Evolutionary conservation across 2,329 filamentous ascomycete genomes (phyloP).

Genomic region (Didymella pinodella): DNA sequence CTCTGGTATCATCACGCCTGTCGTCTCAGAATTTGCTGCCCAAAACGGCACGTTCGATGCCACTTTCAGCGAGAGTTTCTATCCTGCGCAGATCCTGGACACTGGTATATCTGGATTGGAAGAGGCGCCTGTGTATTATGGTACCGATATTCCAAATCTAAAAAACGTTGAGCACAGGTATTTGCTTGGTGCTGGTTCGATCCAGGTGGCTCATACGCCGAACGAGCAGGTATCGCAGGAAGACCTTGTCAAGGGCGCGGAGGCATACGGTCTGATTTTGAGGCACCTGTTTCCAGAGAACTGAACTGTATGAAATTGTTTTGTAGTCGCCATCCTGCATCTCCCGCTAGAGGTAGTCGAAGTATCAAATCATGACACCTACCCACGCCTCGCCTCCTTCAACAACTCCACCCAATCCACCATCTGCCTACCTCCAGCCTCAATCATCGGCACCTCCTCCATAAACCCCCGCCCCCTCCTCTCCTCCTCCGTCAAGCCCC

Average conservation of each 20-base stretch:
- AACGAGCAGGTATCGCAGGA: constrained; percentile 33
- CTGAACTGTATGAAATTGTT: not conserved
- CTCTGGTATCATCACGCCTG: constrained; percentile 26
- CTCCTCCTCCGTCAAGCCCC: constrained; percentile 24
- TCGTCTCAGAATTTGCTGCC: constrained; percentile 25
- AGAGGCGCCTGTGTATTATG: constrained; percentile 36
- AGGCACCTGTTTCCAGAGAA: constrained; percentile 25
- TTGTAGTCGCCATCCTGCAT: not conserved
- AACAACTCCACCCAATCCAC: constrained; percentile 37
- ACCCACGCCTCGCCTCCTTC: constrained; percentile 27
- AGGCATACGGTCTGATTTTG: constrained; percentile 36
- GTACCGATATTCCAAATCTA: constrained; percentile 36
- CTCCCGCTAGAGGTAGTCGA: not conserved
- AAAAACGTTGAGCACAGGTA: constrained; percentile 35
- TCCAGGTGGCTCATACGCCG: constrained; percentile 35
- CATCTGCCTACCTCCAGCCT: constrained; percentile 27
- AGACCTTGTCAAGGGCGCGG: constrained; percentile 33
- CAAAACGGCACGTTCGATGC: constrained; percentile 28
- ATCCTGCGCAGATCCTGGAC: constrained; percentile 30
- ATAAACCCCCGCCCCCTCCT: constrained; percentile 21
- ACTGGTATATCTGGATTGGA: constrained; percentile 34
- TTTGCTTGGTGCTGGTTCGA: constrained; percentile 33
- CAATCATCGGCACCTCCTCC: constrained; percentile 29
- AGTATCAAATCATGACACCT: not conserved
- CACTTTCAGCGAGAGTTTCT: constrained; percentile 20